Base-by-base conservation (phyloP, 768 basidiomycete species). In the Lactarius pseudohatsudake region DNA sequence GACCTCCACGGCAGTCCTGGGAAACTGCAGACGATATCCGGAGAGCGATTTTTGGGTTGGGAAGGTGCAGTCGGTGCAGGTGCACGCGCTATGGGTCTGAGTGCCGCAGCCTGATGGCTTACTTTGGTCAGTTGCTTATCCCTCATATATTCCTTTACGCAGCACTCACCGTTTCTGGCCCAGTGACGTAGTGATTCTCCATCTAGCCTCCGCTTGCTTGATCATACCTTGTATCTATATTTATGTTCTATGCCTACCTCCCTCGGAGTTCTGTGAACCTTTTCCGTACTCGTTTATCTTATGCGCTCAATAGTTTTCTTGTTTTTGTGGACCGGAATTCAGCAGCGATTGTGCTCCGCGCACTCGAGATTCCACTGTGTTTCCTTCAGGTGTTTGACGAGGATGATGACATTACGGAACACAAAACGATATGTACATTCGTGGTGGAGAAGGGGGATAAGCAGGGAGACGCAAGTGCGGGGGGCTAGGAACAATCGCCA, bases 41-140 rank as follows among this genome's bases (percentile, higher is more conserved):
- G 78, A 15, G 90, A 92, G 74, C 78, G 89, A 57, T 94, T 94
- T 76, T 75, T 84, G 13, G 90, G 87, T 26, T 94, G 92, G 92
- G 88, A 90, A 69, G 92, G 92, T 9, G 83, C 83, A 16, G 77
- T 79, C 22, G 92, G 92, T 38, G 88, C 91, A 55, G 92, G 92
- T n/a, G 92, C 92, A 41, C 82, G 92, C 22, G 88, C 90, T 38
- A 80, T 94, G 77, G 91, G 91, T 8, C 80, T 92, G 64, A 77
- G 76, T 38, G 76, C 73, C 10, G 72, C 70, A 22, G 74, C 62
- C 57, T 71, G 62, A 64, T 61, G 4, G 4, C 22, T 53, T n/a
- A 15, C 34, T 26, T 62, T 57, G 56, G 69, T 70, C 30, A 70
- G 66, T 61, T 41, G 20, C 36, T 47, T 16, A 6, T 26, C 34